These are phyloP conservation scores for Didymella segeticola DNA, from an alignment of 2,329 filamentous ascomycete species.

Conservation along the genomic window DNA sequence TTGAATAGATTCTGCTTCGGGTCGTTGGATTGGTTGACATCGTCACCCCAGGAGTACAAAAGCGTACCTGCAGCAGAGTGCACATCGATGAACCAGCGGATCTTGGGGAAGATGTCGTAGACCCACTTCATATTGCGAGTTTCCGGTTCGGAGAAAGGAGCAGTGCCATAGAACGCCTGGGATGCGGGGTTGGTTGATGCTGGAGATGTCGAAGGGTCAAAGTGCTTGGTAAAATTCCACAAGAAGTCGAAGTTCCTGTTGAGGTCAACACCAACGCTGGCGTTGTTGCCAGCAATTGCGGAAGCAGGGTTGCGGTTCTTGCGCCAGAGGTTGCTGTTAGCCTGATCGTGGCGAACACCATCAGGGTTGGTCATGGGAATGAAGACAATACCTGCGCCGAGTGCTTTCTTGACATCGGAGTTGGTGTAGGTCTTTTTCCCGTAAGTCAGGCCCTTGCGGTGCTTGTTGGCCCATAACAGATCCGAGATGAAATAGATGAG, in stretches of 20 bases:
- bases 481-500: slow-evolving; percentile 66
- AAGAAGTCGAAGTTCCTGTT: slow-evolving; percentile 59
- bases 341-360: slow-evolving; percentile 41
- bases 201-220: slow-evolving; percentile 45
- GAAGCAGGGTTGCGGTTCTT: slow-evolving; percentile 51
- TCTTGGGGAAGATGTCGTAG: slow-evolving; percentile 56
- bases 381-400: slow-evolving; percentile 63
- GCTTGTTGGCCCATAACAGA: slow-evolving; percentile 60
- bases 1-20: slow-evolving; percentile 61
- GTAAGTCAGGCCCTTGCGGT: slow-evolving; percentile 59
- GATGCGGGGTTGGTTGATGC: slow-evolving; percentile 53
- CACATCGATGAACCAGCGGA: slow-evolving; percentile 65
- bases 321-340: slow-evolving; percentile 41
- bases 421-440: slow-evolving; percentile 60
- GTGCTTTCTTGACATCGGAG: slow-evolving; percentile 59
- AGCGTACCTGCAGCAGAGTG: slow-evolving; percentile 63
- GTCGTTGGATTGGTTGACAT: slow-evolving; percentile 58
- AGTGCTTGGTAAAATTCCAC: slow-evolving; percentile 61
- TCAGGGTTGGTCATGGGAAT: slow-evolving; percentile 43
- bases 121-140: slow-evolving; percentile 61
- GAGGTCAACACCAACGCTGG: slow-evolving; percentile 38
- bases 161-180: slow-evolving; percentile 60
- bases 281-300: slow-evolving; percentile 17
- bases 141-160: slow-evolving; percentile 64
- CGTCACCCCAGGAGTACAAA: slow-evolving; percentile 66